Base-by-base conservation (phyloP, 805 yeast genomes). In the Saturnispora mendoncae region DNA sequence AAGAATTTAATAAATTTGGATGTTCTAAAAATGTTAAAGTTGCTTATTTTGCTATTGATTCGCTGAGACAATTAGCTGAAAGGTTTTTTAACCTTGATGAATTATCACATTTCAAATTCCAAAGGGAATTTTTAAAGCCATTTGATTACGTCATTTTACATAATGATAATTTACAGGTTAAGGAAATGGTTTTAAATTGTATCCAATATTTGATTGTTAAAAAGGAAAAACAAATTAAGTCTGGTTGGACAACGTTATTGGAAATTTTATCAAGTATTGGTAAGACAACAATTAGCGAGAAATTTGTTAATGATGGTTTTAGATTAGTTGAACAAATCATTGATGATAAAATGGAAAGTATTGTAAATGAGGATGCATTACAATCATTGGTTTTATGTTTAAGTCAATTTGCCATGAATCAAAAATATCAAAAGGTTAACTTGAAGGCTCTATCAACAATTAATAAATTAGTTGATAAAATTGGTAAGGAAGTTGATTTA, bases 171-270 rank as follows among this genome's bases (percentile, higher is more conserved):
- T 58, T 71, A 8, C 82, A 79, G 40, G 90, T 87, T 21, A 84
- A 82, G 55, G 92, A 84, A 42, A 78, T 90, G 87, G 87, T 85
- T 7, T 67, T 92, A 44, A 95, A 88, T 51, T 88, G 96, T 62
- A 72, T 90, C 51, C 76, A 79, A 49, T 90, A 86, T 55, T 80
- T 94, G 79, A 77, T 92, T 30, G 66, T 76, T 47, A 78, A 86
- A 20, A 83, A 86, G 53, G 76, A 88, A 4, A 66, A 64, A 13
- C 72, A 75, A 44, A 83, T 92, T 48, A 80, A 77, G 56, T 87
- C 97, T 15, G 99, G 99, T 35, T 92, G 99, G 99, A 76, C 75
- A 46, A 79, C 97, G 0, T 79, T 94, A 41, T 77, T 92, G 53
- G 82, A 78, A 20, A 82, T 85, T 2, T 73, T 90, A 48, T 74